Percentiles rank a stretch among this genome's conserved stretches.
These are phyloP conservation scores for Anisodus tanguticus DNA, from an alignment of 257 asterid genomes.

Conservation along the genomic window DNA sequence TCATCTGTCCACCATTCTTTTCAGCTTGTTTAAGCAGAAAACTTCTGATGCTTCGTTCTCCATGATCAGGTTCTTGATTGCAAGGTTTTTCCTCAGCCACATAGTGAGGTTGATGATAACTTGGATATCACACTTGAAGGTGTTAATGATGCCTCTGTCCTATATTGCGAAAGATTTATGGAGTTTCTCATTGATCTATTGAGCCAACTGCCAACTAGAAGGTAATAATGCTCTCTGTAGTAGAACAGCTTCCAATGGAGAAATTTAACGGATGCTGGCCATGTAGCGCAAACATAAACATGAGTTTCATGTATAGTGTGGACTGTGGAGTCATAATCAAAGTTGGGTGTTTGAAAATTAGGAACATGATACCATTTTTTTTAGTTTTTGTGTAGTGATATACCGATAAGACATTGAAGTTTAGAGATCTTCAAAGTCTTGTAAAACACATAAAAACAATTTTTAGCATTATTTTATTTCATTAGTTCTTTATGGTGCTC, in stretches of 20 bases:
- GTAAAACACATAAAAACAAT: background rate
- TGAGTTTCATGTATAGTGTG: background rate
- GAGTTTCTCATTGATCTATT: conserved; percentile 97
- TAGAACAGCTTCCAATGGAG: conserved; percentile 14
- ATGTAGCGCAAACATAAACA: background rate
- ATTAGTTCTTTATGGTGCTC: conserved; percentile 26
- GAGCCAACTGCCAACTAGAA: conserved; percentile 98
- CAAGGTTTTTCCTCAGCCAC: conserved; percentile 58
- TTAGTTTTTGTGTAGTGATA: conserved; percentile 22
- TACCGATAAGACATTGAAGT: background rate
- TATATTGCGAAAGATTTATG: conserved; percentile 96
- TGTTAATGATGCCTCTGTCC: conserved; percentile 71
- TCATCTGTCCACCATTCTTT: conserved; percentile 23
- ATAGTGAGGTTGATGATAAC: conserved; percentile 47
- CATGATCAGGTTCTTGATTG: conserved; percentile 77
- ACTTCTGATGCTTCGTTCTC: conserved; percentile 35
- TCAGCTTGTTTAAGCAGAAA: conserved; percentile 30
- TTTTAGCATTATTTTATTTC: conserved; percentile 26
- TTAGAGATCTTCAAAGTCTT: conserved; percentile 9
- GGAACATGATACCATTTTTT: conserved; percentile 9
- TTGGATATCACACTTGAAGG: conserved; percentile 39
- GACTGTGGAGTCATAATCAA: background rate
- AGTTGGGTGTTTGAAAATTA: background rate
- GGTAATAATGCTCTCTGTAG: conserved; percentile 47
- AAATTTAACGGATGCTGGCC: background rate